phyloP scores from a whole-genome alignment of 495 filamentous ascomycete species.

The Symbiotaphrina buchneri region DNA sequence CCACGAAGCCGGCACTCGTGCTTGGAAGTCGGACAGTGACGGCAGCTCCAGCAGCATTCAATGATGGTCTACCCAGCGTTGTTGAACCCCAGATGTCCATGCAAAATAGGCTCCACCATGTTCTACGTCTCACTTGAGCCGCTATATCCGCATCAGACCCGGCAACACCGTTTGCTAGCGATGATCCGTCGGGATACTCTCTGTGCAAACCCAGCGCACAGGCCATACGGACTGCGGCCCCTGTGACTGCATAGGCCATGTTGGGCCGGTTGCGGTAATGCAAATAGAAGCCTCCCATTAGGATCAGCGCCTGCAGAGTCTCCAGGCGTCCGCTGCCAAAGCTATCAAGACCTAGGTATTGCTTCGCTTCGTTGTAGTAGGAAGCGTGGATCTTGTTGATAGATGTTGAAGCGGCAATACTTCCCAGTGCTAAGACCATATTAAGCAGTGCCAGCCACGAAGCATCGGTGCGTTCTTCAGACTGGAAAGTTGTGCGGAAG shows the following conservation, averaged over 20 bases:
- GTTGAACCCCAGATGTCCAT: too few species aligned
- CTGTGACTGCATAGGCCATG: constrained; percentile 43
- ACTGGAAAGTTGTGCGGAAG: constrained; percentile 50
- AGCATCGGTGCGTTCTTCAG: constrained; percentile 39
- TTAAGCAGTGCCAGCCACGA: constrained; percentile 60
- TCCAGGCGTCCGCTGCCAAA: constrained; percentile 50
- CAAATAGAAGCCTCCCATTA: constrained; percentile 58
- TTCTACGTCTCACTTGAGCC: too few species aligned
- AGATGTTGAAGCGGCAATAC: constrained; percentile 43
- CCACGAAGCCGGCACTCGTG: too few species aligned
- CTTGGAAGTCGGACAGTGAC: too few species aligned
- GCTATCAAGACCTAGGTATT: constrained; percentile 40
- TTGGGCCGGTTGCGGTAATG: constrained; percentile 65
- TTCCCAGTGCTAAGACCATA: constrained; percentile 62
- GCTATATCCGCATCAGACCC: too few species aligned
- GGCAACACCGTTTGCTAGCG: constrained; percentile 35
- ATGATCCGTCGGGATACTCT: constrained; percentile 48
- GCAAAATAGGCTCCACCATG: too few species aligned
- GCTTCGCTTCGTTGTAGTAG: constrained; percentile 50
- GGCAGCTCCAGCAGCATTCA: too few species aligned
- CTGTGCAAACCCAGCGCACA: constrained; percentile 52
- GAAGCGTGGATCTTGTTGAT: constrained; percentile 49
- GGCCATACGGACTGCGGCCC: constrained; percentile 47
- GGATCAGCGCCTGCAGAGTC: constrained; percentile 42
- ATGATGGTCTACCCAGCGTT: too few species aligned